phyloP scores from a whole-genome alignment of 164 flowering plant genomes.

The Berberis vulgaris region DNA sequence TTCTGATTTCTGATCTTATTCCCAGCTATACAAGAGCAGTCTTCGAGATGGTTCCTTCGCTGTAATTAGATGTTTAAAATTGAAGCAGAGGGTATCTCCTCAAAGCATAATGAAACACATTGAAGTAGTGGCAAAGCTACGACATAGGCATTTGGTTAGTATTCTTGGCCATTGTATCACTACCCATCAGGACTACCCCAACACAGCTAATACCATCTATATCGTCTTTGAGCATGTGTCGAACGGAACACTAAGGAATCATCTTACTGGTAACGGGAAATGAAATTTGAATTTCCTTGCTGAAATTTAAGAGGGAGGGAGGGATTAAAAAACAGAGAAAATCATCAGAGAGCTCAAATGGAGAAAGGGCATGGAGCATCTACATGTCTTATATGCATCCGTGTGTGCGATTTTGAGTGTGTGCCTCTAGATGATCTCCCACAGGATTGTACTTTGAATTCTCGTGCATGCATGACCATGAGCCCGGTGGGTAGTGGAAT shows the following conservation, averaged over 20 bases:
- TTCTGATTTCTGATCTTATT: neutral
- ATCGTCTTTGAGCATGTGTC: conserved; percentile 54
- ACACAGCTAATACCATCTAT: conserved; percentile 37
- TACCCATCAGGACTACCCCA: conserved; percentile 41
- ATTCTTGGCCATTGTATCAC: conserved; percentile 75
- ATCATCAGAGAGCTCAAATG: neutral
- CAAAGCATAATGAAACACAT: conserved; percentile 46
- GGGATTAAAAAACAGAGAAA: conserved; percentile 55
- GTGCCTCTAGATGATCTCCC: too few species aligned
- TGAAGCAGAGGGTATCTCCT: conserved; percentile 44
- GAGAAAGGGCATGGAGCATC: too few species aligned
- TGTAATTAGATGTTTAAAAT: conserved; percentile 45
- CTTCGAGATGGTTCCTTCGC: conserved; percentile 56
- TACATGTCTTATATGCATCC: too few species aligned
- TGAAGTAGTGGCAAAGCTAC: conserved; percentile 56
- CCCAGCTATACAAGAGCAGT: conserved; percentile 69
- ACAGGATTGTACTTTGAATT: too few species aligned
- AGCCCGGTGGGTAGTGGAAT: too few species aligned
- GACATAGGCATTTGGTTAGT: conserved; percentile 74
- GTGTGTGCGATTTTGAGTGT: too few species aligned
- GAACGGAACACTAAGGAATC: conserved; percentile 54
- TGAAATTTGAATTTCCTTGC: conserved; percentile 86
- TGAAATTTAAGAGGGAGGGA: conserved; percentile 89
- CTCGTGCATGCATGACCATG: too few species aligned
- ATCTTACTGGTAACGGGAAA: conserved; percentile 46